Conservation (phyloP, 345 rosid species). For the Corchorus capsularis region DNA sequence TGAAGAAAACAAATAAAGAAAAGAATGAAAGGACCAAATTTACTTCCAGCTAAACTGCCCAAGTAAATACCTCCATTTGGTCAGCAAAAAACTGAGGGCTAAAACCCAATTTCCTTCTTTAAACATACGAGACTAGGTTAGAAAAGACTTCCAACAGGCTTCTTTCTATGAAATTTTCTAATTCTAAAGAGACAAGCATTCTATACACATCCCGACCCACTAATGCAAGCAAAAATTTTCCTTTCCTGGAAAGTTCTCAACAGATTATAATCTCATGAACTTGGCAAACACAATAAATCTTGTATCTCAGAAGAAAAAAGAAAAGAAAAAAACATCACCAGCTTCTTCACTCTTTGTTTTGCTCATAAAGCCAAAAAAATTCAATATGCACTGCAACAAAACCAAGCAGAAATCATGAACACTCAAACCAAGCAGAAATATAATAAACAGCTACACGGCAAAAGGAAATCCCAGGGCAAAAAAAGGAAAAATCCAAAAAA, state of each 20-base stretch:
- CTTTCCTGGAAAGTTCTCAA: not conserved
- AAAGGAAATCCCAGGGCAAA: not conserved
- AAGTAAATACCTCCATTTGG: not conserved
- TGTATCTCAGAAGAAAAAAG: not conserved
- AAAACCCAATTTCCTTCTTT: slow-evolving; percentile 17
- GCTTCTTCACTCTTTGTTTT: slow-evolving; percentile 6
- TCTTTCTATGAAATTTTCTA: not conserved
- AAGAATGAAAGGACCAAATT: not conserved
- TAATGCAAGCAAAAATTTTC: not conserved
- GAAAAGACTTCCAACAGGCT: not conserved
- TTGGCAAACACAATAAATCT: not conserved
- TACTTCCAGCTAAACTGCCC: not conserved
- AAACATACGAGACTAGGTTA: slow-evolving; percentile 13
- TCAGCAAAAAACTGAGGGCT: not conserved
- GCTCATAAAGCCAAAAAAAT: not conserved
- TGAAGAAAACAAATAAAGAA: not conserved
- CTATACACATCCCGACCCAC: slow-evolving; percentile 9
- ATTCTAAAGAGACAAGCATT: not conserved
- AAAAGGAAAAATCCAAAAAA: slow-evolving; percentile 2
- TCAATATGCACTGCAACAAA: slow-evolving; percentile 25
- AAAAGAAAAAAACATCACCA: not conserved
- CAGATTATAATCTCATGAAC: not conserved
- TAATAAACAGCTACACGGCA: not conserved
- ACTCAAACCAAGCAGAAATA: slow-evolving; percentile 12
- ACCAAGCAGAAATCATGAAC: slow-evolving; percentile 4